A percentile compares a stretch with the other conserved stretches of the same genome.
These are phyloP conservation scores for Melampsora occidentalis DNA, from an alignment of 1,284 basidiomycete species.

Conservation along the genomic window DNA sequence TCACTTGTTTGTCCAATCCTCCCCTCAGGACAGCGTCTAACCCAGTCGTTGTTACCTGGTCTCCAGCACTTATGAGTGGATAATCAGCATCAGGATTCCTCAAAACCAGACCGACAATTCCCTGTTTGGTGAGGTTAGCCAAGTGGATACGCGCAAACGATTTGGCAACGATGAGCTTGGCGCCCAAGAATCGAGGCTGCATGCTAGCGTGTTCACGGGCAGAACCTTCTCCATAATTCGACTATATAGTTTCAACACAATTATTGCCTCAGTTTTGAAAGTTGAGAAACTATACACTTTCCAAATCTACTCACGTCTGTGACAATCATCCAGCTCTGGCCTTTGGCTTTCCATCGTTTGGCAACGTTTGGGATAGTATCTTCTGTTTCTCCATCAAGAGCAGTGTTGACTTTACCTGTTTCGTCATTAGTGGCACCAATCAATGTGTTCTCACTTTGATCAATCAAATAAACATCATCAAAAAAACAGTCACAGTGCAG, in stretches of 20 bases:
- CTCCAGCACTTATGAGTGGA: constrained; percentile 59
- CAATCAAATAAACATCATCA: background rate
- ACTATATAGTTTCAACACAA: constrained; percentile 44
- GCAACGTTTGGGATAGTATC: constrained; percentile 86
- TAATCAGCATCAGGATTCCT: constrained; percentile 34
- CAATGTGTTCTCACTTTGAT: constrained; percentile 49
- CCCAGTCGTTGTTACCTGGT: constrained; percentile 63
- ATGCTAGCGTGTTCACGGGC: constrained; percentile 97
- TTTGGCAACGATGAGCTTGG: constrained; percentile 58
- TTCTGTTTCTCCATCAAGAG: constrained; percentile 66
- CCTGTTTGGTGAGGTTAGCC: constrained; percentile 67
- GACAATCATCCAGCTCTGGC: constrained; percentile 87
- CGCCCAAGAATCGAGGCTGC: constrained; percentile 90
- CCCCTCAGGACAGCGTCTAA: constrained; percentile 62
- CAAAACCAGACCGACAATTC: constrained; percentile 27
- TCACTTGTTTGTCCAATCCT: constrained; percentile 60
- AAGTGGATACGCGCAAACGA: constrained; percentile 99
- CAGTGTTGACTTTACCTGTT: constrained; percentile 82
- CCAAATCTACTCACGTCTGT: constrained; percentile 63
- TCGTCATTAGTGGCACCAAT: constrained; percentile 81
- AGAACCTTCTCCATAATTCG: constrained; percentile 87
- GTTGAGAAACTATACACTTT: background rate
- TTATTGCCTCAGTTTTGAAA: background rate
- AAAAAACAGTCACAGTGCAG: background rate
- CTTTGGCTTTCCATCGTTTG: constrained; percentile 75